Evolutionary conservation across 192 early-diverging fungal genomes (phyloP).

Genomic region (Rhizophagus prolifer): DNA sequence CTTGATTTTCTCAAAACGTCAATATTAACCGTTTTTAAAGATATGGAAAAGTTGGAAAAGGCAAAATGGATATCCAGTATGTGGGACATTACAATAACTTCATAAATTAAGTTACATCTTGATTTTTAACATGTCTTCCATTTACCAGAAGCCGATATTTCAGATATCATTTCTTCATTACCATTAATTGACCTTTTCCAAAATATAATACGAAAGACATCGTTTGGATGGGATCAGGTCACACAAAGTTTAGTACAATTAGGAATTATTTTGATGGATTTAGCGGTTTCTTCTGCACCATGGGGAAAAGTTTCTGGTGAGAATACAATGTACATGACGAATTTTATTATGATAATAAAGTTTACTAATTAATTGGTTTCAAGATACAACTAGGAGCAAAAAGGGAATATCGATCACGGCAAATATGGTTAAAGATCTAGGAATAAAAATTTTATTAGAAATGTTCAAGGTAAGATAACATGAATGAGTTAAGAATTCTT

Average conservation of each 20-base stretch:
- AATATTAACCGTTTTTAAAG: conserved; percentile 46
- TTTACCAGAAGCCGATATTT: conserved; percentile 25
- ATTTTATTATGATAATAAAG: background rate
- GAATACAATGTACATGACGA: background rate
- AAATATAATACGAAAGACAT: conserved; percentile 46
- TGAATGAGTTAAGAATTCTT: background rate
- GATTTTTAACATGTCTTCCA: background rate
- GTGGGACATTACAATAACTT: background rate
- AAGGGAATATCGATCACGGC: conserved; percentile 34
- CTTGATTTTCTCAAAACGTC: conserved; percentile 51
- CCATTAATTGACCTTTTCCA: conserved; percentile 35
- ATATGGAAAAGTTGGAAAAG: conserved; percentile 44
- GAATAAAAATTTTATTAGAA: conserved; percentile 43
- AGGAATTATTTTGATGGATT: conserved; percentile 51
- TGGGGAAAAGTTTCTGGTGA: conserved; percentile 23
- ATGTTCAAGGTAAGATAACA: conserved; percentile 49
- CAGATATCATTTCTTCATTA: conserved; percentile 28
- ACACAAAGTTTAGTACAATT: conserved; percentile 54
- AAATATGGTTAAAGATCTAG: conserved; percentile 38
- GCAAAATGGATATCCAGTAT: conserved; percentile 46
- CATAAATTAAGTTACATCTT: background rate
- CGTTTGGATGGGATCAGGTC: conserved; percentile 55
- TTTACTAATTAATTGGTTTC: background rate
- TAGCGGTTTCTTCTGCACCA: conserved; percentile 33
- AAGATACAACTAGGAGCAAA: conserved; percentile 5